Percentiles rank a stretch among this genome's conserved stretches.
Evolutionary conservation across 495 filamentous ascomycete species (phyloP).

Genomic region (Mycothermus thermophilus): DNA sequence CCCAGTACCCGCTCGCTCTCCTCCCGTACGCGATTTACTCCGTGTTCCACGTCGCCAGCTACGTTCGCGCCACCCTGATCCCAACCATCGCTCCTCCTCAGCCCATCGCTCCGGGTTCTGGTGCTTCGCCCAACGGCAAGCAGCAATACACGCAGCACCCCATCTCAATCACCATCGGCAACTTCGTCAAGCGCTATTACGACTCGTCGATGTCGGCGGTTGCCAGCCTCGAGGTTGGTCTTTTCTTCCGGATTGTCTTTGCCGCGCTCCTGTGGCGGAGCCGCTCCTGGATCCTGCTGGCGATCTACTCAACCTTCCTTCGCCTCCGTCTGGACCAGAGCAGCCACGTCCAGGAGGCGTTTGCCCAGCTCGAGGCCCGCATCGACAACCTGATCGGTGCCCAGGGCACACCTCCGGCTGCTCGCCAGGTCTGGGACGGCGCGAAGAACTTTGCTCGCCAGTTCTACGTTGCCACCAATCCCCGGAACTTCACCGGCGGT

Average conservation of each 20-base stretch:
- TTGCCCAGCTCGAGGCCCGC: slow-evolving; percentile 56
- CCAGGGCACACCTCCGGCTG: slow-evolving; percentile 75
- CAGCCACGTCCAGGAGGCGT: slow-evolving; percentile 71
- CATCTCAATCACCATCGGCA: slow-evolving; percentile 66
- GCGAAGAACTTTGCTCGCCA: slow-evolving; percentile 61
- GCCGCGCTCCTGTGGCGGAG: slow-evolving; percentile 73
- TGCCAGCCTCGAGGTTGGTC: slow-evolving; percentile 56
- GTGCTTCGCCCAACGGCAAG: slow-evolving; percentile 47
- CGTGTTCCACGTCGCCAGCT: slow-evolving; percentile 91
- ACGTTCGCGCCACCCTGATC: slow-evolving; percentile 56
- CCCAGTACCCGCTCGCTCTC: slow-evolving; percentile 78
- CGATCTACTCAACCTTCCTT: slow-evolving; percentile 82
- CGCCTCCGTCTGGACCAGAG: slow-evolving; percentile 84
- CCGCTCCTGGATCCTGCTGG: slow-evolving; percentile 76
- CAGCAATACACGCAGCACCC: slow-evolving; percentile 50
- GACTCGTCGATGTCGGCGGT: slow-evolving; percentile 78
- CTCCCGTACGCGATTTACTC: slow-evolving; percentile 95
- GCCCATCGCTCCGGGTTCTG: slow-evolving; percentile 25
- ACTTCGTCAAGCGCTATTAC: slow-evolving; percentile 96
- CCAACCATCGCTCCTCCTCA: slow-evolving; percentile 44
- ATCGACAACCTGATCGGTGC: slow-evolving; percentile 70
- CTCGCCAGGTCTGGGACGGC: slow-evolving; percentile 65
- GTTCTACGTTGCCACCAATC: slow-evolving; percentile 66
- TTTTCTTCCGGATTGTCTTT: slow-evolving; percentile 70
- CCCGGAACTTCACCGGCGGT: slow-evolving; percentile 51